Conservation (phyloP, 2,329 filamentous ascomycete species). For the Apiospora rasikravindrae region DNA sequence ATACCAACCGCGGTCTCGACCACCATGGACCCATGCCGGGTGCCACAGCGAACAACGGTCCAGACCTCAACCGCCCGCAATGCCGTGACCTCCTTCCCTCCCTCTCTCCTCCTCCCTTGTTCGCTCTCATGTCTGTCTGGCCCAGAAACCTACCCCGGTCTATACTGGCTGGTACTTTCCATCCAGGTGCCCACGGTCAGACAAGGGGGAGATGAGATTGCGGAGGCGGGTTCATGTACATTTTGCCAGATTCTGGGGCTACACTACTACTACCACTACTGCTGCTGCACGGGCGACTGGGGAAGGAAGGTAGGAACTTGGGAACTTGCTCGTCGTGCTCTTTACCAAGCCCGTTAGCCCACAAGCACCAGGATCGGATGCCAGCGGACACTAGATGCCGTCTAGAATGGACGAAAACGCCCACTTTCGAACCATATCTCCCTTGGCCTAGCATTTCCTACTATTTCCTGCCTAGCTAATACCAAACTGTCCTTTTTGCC, state of each 20-base stretch:
- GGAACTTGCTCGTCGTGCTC: not conserved
- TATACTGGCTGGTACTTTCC: not conserved
- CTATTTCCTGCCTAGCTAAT: not conserved
- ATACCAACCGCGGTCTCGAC: slow-evolving; percentile 2
- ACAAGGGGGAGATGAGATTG: not conserved
- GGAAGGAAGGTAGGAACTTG: not conserved
- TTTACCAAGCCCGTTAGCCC: not conserved
- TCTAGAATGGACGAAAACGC: not conserved
- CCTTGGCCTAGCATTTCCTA: not conserved
- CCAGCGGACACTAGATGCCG: not conserved
- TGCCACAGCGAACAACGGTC: slow-evolving; percentile 7
- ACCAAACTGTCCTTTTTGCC: not conserved
- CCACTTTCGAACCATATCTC: not conserved
- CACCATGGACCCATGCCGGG: slow-evolving; percentile 7
- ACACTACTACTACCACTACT: not conserved
- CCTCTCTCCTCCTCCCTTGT: not conserved
- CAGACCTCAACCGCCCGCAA: slow-evolving; percentile 12
- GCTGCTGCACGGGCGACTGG: not conserved
- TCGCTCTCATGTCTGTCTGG: not conserved
- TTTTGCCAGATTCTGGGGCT: not conserved
- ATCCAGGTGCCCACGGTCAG: not conserved
- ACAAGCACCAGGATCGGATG: slow-evolving; percentile 2
- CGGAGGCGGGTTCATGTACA: not conserved
- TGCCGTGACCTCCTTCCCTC: not conserved
- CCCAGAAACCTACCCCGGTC: not conserved